phyloP scores from a whole-genome alignment of 345 rosid species.

The Camelina sativa region DNA sequence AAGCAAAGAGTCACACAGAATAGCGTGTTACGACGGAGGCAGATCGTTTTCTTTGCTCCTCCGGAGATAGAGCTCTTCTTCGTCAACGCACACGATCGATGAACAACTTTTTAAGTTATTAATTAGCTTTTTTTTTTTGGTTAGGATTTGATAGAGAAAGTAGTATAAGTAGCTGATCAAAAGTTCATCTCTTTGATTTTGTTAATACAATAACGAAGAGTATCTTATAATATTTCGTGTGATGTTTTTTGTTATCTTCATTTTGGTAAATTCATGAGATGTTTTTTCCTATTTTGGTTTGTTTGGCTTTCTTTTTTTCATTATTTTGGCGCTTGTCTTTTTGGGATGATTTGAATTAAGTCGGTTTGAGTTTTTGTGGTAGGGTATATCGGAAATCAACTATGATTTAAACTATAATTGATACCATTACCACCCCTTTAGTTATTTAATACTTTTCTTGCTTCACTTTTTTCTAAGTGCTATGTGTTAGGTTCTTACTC shows the following conservation, averaged over 20 bases:
- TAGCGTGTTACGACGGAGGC: slow-evolving; percentile 57
- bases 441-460: slow-evolving; percentile 17
- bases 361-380: slow-evolving; percentile 46
- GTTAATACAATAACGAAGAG: slow-evolving; percentile 43
- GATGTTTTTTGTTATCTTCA: slow-evolving; percentile 14
- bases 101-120: background rate
- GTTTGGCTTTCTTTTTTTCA: background rate
- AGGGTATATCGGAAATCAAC: slow-evolving; percentile 37
- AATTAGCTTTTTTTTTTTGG: slow-evolving; percentile 3
- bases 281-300: slow-evolving; percentile 1
- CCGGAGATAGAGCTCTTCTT: slow-evolving; percentile 97
- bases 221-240: slow-evolving; percentile 28
- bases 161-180: slow-evolving; percentile 29
- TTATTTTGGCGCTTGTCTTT: slow-evolving; percentile 43
- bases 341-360: slow-evolving; percentile 42
- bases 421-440: slow-evolving; percentile 8
- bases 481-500: slow-evolving; percentile 40
- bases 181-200: slow-evolving; percentile 33
- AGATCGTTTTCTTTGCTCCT: slow-evolving; percentile 88
- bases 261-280: slow-evolving; percentile 19
- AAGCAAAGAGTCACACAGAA: slow-evolving; percentile 62
- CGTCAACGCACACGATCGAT: slow-evolving; percentile 55
- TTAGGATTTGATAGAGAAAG: slow-evolving; percentile 26
- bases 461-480: slow-evolving; percentile 27
- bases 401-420: slow-evolving; percentile 26